Base-by-base conservation (phyloP, 148 eudicot genomes). In the Camellia lanceoleosa region DNA sequence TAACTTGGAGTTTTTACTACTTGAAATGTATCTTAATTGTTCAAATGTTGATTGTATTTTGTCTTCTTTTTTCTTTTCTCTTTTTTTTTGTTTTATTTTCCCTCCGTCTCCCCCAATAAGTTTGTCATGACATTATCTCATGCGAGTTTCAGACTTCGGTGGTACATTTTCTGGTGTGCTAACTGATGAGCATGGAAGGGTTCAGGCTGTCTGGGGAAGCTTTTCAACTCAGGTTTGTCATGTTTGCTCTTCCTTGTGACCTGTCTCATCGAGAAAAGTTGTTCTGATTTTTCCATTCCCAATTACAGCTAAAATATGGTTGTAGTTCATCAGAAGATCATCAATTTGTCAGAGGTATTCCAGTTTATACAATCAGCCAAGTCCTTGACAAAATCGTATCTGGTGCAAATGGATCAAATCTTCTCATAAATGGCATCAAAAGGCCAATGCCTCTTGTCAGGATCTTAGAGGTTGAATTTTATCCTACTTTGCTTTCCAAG, bases 121-220 rank as follows among this genome's bases (percentile, higher is more conserved):
- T 11, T 13, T 71, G 14, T 77, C 55, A 42, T 77, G 49, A 59
- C 19, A 65, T 56, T 78, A 72, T 79, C 70, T 68, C 20, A 42
- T 46, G 16, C 42, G 20, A 15, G 9, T 71, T 80, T 71, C 89
- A 96, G 99, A 96, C 87, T 96, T 96, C 85, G 99, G 99, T 55
- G 91, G 97, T 85, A 84, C 92, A 68, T 96, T 93, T 81, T 92
- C 99, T 75, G 99, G 99, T 77, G 99, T 89, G 76, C 84, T 96
- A 77, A 85, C 98, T 63, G 94, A 96, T 83, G 97, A 96, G 82
- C 90, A 77, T 55, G 99, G 99, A 52, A 88, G 95, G 86, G 99
- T 96, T 80, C 90, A 85, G 83, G 99, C 99, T 69, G 85, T 96
- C 75, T 96, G 98, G 99, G 98, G 95, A 85, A 93, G 98, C 90